These are phyloP conservation scores for Pyrenochaeta sp. DNA, from an alignment of 2,329 filamentous ascomycete species.

Conservation along the genomic window DNA sequence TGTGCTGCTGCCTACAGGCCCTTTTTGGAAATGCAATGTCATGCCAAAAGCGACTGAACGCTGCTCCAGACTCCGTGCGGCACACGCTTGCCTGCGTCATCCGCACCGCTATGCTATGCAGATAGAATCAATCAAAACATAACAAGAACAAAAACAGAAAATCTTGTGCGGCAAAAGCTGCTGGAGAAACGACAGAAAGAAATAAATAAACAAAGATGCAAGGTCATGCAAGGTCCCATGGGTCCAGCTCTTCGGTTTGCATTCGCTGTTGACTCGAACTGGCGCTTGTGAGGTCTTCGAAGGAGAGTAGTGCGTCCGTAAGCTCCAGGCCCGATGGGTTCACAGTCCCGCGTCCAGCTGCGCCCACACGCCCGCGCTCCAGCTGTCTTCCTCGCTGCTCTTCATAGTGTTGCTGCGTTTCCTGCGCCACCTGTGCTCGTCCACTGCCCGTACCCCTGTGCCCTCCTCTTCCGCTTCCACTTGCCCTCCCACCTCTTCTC, in stretches of 20 bases:
- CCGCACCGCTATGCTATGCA: background rate
- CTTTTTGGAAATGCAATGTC: no score
- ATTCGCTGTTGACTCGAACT: background rate
- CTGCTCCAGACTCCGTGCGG: background rate
- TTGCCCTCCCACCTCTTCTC: conserved; percentile 9
- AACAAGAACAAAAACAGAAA: background rate
- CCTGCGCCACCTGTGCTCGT: background rate
- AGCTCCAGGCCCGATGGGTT: background rate
- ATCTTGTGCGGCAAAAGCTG: background rate
- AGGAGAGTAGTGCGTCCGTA: background rate
- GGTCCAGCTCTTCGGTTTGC: background rate
- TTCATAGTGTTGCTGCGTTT: conserved; percentile 1
- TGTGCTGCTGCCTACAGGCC: no score
- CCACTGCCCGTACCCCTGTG: conserved; percentile 1
- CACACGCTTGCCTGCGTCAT: no score
- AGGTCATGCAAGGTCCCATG: background rate
- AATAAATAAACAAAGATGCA: background rate
- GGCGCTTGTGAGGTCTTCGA: conserved; percentile 1
- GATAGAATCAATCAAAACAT: no score
- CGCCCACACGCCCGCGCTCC: background rate
- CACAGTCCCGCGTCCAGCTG: background rate
- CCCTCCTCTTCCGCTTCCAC: conserved; percentile 4
- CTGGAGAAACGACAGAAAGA: conserved; percentile 1
- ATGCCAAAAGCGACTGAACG: no score
- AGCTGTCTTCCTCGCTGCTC: background rate